Conservation (phyloP, 768 basidiomycete genomes). For the Suillus alpinus region DNA sequence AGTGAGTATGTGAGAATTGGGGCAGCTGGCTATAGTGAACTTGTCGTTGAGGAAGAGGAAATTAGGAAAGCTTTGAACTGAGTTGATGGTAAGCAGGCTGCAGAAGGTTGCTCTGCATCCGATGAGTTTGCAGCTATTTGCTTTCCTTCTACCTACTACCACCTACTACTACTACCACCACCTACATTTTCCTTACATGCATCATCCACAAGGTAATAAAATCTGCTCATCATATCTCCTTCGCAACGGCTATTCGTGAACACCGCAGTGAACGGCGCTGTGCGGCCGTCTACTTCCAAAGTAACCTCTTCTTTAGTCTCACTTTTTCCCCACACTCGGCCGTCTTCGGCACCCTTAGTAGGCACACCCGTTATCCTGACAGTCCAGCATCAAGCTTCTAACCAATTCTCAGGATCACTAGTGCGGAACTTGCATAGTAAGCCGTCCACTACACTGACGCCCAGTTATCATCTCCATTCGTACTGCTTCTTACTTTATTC, state of each 20-base stretch:
- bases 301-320: not conserved
- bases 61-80: not conserved
- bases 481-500: not conserved
- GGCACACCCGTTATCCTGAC: too few relatives aligned
- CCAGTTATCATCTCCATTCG: not conserved
- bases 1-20: slow-evolving; percentile 2
- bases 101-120: too few relatives aligned
- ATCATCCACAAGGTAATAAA: not conserved
- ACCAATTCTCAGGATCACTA: not conserved
- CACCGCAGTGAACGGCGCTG: too few relatives aligned
- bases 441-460: not conserved
- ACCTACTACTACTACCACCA: too few relatives aligned
- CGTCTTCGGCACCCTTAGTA: not conserved
- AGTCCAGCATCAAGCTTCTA: too few relatives aligned
- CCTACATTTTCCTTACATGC: too few relatives aligned
- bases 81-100: too few relatives aligned
- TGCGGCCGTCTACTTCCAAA: not conserved
- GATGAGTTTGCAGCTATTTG: too few relatives aligned
- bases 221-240: not conserved
- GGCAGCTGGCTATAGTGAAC: too few relatives aligned
- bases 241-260: not conserved
- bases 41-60: not conserved
- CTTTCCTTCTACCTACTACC: too few relatives aligned
- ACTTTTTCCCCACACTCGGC: not conserved
- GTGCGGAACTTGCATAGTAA: not conserved